phyloP scores from a whole-genome alignment of 805 yeast species.

The Ogataea glucozyma region DNA sequence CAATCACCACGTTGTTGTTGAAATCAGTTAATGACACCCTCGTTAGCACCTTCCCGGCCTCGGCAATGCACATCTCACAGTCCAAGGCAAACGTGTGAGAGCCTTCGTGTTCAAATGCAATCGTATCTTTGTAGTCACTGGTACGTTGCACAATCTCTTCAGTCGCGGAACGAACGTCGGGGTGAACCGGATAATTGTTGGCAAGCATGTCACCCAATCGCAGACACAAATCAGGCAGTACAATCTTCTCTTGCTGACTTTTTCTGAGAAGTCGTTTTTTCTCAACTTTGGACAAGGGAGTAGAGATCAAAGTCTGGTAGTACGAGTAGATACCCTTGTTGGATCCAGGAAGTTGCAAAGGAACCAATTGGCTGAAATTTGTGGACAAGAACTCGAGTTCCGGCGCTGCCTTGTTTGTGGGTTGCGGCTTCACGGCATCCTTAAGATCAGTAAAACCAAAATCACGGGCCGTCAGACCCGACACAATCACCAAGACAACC shows the following conservation, averaged over 20 bases:
- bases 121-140: conserved; percentile 57
- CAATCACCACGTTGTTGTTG: conserved; percentile 60
- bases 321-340: conserved; percentile 53
- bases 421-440: conserved; percentile 14
- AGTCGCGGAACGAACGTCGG: conserved; percentile 32
- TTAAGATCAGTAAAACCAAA: conserved; percentile 37
- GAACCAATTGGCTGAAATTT: conserved; percentile 46
- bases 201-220: conserved; percentile 46
- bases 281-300: conserved; percentile 60
- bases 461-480: conserved; percentile 57
- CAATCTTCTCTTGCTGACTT: conserved; percentile 40
- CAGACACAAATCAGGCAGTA: conserved; percentile 55
- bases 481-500: conserved; percentile 58
- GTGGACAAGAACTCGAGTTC: conserved; percentile 38
- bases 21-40: conserved; percentile 74
- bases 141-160: conserved; percentile 19
- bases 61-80: conserved; percentile 88
- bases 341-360: conserved; percentile 67
- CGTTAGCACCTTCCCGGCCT: conserved; percentile 64
- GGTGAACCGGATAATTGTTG: conserved; percentile 59
- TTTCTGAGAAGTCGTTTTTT: conserved; percentile 40
- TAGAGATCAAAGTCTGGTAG: conserved; percentile 53
- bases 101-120: conserved; percentile 52
- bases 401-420: conserved; percentile 10
- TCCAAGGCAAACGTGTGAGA: conserved; percentile 77